A percentile compares a stretch with the other conserved stretches of the same genome.
These are phyloP conservation scores for Cytospora mali DNA, from an alignment of 2,329 filamentous ascomycete genomes.

Conservation along the genomic window DNA sequence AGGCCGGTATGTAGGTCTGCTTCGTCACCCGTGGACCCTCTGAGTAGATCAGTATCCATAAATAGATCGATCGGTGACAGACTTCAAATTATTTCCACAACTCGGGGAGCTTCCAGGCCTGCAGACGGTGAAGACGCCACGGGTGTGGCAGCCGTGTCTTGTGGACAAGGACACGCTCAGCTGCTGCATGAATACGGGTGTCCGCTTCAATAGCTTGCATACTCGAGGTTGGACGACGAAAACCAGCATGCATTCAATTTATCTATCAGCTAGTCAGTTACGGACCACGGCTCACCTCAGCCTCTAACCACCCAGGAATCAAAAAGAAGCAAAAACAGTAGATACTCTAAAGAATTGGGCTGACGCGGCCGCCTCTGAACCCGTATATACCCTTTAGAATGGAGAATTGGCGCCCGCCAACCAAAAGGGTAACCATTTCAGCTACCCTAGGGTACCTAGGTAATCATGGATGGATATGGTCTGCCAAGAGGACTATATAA, in stretches of 20 bases:
- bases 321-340: neutral
- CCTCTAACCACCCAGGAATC: neutral
- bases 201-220: neutral
- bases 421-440: too few relatives aligned
- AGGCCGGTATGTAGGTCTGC: neutral
- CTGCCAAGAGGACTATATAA: neutral
- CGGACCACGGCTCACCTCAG: neutral
- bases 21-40: too few relatives aligned
- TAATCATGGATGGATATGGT: too few relatives aligned
- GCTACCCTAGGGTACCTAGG: too few relatives aligned
- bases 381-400: neutral
- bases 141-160: neutral
- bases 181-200: neutral
- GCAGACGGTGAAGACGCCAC: neutral
- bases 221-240: neutral
- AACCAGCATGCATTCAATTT: neutral
- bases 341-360: neutral
- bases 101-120: neutral
- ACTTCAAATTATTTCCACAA: neutral
- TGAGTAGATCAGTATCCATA: too few relatives aligned
- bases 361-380: neutral
- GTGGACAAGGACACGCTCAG: neutral
- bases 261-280: neutral
- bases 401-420: too few relatives aligned
- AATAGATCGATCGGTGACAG: too few relatives aligned